These are phyloP conservation scores for Ophryocystis elektroscirrha DNA, from an alignment of 169 alveolate genomes.

Conservation along the genomic window DNA sequence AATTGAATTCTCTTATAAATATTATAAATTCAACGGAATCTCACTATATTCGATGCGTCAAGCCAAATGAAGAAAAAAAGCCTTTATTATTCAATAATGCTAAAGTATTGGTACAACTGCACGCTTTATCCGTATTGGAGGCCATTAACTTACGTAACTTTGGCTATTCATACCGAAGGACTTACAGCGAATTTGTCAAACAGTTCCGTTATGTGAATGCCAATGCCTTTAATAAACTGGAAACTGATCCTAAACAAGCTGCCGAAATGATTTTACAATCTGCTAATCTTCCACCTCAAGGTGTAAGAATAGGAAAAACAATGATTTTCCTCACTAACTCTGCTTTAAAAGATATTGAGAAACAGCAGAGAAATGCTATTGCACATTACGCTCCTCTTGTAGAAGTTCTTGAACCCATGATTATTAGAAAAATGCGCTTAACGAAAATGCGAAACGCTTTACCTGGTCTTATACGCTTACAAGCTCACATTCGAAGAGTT, in stretches of 20 bases:
- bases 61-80: conserved; percentile 60
- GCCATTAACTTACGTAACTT: conserved; percentile 60
- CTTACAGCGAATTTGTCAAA: conserved; percentile 47
- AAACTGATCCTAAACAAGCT: conserved; percentile 33
- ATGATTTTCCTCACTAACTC: conserved; percentile 58
- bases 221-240: conserved; percentile 31
- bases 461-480: too few species aligned
- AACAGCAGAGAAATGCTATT: conserved; percentile 51
- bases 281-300: conserved; percentile 24
- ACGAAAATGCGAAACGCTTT: too few species aligned
- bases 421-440: too few species aligned
- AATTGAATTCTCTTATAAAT: conserved; percentile 50
- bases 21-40: conserved; percentile 56
- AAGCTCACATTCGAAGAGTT: too few species aligned
- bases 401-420: conserved; percentile 49
- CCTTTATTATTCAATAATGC: conserved; percentile 61
- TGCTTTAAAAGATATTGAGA: conserved; percentile 51
- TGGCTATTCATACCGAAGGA: conserved; percentile 63
- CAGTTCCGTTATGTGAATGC: conserved; percentile 53
- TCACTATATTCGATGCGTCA: conserved; percentile 63
- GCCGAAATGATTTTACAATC: conserved; percentile 27
- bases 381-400: conserved; percentile 59
- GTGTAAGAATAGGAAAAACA: conserved; percentile 52
- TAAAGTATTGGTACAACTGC: conserved; percentile 54
- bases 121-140: conserved; percentile 65